Evolutionary conservation across 345 rosid species (phyloP).

Genomic region (Eucalyptus microcorys): DNA sequence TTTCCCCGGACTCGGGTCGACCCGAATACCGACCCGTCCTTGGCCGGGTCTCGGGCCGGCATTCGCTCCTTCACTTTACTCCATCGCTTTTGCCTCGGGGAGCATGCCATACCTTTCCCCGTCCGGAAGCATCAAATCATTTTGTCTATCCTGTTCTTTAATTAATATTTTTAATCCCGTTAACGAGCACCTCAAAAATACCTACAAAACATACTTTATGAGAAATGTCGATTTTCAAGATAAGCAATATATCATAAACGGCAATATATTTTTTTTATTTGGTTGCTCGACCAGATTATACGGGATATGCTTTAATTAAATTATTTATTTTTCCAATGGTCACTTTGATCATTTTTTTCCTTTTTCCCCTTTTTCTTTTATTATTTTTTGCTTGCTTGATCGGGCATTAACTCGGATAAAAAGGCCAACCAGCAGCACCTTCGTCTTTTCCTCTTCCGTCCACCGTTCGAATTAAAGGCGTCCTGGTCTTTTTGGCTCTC

Average conservation of each 20-base stretch:
- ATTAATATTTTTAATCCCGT: not conserved
- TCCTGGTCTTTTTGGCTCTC: not conserved
- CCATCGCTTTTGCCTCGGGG: not conserved
- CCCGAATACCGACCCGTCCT: not conserved
- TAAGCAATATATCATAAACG: not conserved
- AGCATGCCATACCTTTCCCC: not conserved
- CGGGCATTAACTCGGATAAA: not conserved
- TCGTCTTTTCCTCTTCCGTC: not conserved
- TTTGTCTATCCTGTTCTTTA: not conserved
- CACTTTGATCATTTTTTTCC: not conserved
- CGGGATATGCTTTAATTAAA: not conserved
- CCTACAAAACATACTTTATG: not conserved
- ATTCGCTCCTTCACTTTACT: not conserved
- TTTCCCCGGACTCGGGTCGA: not conserved
- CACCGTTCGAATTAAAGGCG: not conserved
- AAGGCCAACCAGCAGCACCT: not conserved
- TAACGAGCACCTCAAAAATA: not conserved
- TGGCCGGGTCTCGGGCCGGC: not conserved
- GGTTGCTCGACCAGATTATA: not conserved
- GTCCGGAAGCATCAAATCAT: not conserved
- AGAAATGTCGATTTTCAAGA: not conserved
- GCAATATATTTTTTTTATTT: not conserved
- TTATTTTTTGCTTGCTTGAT: not conserved
- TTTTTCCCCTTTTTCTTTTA: not conserved
- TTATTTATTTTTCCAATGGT: not conserved